Evolutionary conservation across 176 grass and related monocot genomes (phyloP).

Genomic region (Oryza coarctata): DNA sequence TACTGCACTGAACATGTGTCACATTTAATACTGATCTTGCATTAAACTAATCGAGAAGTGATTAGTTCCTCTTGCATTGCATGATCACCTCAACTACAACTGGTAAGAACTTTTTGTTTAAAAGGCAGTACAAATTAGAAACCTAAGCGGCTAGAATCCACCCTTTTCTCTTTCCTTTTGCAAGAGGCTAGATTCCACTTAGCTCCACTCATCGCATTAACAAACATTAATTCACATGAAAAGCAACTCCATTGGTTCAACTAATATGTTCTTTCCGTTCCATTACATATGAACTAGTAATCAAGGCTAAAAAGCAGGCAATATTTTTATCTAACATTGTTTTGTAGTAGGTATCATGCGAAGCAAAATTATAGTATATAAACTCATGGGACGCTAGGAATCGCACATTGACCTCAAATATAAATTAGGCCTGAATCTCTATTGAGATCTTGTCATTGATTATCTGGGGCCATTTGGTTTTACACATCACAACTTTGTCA

Average conservation of each 20-base stretch:
- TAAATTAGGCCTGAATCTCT: background rate
- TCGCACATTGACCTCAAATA: background rate
- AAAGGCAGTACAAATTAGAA: background rate
- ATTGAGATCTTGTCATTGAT: background rate
- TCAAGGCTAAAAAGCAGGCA: background rate
- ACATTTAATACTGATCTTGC: background rate
- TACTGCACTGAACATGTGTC: background rate
- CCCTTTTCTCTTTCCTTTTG: background rate
- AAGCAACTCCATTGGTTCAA: background rate
- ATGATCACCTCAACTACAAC: background rate
- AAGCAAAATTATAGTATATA: background rate
- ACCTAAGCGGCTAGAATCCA: background rate
- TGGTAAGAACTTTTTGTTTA: background rate
- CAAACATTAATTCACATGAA: constrained; percentile 7
- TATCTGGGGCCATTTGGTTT: constrained; percentile 11
- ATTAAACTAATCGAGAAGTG: background rate
- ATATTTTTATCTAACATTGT: background rate
- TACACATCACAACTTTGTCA: background rate
- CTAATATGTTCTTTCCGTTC: background rate
- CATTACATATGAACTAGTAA: constrained; percentile 22
- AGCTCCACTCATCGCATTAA: background rate
- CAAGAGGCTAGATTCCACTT: background rate
- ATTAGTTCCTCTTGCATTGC: background rate
- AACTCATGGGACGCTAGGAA: background rate
- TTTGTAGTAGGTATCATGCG: background rate